These are phyloP conservation scores for Fusarium azukiicola DNA, from an alignment of 2,329 filamentous ascomycete species.

Conservation along the genomic window DNA sequence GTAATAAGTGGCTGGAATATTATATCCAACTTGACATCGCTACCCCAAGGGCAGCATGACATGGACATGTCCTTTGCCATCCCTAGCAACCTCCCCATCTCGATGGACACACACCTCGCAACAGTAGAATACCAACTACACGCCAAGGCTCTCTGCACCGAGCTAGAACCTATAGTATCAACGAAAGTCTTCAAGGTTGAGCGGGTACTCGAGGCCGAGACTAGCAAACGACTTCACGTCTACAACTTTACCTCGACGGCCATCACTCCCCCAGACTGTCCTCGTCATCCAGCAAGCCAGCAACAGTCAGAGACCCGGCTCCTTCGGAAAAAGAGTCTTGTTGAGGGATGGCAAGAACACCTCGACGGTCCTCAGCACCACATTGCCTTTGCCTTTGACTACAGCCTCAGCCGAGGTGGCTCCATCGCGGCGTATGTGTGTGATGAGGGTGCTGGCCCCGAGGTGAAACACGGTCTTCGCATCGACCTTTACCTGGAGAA, in stretches of 20 bases:
- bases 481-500: constrained; percentile 8
- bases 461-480: not conserved
- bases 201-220: not conserved
- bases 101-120: not conserved
- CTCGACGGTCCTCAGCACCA: not conserved
- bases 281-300: not conserved
- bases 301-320: not conserved
- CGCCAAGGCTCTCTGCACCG: not conserved
- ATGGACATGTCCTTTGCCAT: not conserved
- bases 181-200: not conserved
- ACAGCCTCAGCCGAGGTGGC: not conserved
- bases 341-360: constrained; percentile 4
- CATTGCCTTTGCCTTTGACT: not conserved
- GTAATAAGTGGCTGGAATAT: not conserved
- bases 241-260: constrained; percentile 3
- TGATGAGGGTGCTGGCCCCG: not conserved
- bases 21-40: not conserved
- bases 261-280: not conserved
- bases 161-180: not conserved
- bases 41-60: not conserved
- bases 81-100: not conserved
- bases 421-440: not conserved
- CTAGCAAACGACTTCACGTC: not conserved
- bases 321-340: not conserved
- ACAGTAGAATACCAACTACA: not conserved